phyloP scores from a whole-genome alignment of 352 stramenopile genomes.

The Phytophthora cryptogea region DNA sequence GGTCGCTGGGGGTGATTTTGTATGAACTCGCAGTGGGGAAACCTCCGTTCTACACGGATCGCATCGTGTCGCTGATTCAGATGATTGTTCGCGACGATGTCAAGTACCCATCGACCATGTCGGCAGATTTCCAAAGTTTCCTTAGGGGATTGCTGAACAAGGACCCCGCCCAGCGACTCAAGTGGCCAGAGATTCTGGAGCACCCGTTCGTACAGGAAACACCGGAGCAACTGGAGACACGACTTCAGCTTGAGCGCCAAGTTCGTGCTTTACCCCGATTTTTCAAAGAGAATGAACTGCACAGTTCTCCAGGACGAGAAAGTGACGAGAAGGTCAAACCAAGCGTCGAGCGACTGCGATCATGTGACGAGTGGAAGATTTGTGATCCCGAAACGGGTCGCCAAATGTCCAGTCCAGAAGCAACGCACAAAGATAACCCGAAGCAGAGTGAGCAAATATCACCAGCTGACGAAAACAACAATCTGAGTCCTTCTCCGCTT shows the following conservation, averaged over 20 bases:
- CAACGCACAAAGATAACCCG: neutral
- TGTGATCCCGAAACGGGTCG: slow-evolving; percentile 79
- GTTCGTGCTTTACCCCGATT: slow-evolving; percentile 68
- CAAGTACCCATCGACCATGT: slow-evolving; percentile 87
- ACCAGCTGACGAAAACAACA: slow-evolving; percentile 15
- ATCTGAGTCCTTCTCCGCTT: neutral
- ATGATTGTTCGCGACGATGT: slow-evolving; percentile 95
- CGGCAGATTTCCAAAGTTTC: slow-evolving; percentile 84
- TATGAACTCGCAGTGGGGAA: slow-evolving; percentile 93
- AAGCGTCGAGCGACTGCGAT: slow-evolving; percentile 71
- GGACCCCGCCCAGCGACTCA: slow-evolving; percentile 80
- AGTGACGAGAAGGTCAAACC: slow-evolving; percentile 49
- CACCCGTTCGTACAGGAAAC: slow-evolving; percentile 92
- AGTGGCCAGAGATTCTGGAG: slow-evolving; percentile 89
- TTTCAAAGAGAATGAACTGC: slow-evolving; percentile 56
- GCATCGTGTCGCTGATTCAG: slow-evolving; percentile 94
- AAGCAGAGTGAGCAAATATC: neutral
- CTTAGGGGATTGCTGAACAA: slow-evolving; percentile 91
- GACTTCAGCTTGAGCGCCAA: slow-evolving; percentile 59
- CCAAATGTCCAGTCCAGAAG: slow-evolving; percentile 31
- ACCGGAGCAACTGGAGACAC: slow-evolving; percentile 54
- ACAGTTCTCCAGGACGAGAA: slow-evolving; percentile 24
- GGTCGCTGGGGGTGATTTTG: slow-evolving; percentile 94
- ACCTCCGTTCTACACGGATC: slow-evolving; percentile 95
- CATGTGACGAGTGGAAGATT: slow-evolving; percentile 84